These are phyloP conservation scores for Auxenochlorella pyrenoidosa DNA, from an alignment of 139 green algal species.

Conservation along the genomic window DNA sequence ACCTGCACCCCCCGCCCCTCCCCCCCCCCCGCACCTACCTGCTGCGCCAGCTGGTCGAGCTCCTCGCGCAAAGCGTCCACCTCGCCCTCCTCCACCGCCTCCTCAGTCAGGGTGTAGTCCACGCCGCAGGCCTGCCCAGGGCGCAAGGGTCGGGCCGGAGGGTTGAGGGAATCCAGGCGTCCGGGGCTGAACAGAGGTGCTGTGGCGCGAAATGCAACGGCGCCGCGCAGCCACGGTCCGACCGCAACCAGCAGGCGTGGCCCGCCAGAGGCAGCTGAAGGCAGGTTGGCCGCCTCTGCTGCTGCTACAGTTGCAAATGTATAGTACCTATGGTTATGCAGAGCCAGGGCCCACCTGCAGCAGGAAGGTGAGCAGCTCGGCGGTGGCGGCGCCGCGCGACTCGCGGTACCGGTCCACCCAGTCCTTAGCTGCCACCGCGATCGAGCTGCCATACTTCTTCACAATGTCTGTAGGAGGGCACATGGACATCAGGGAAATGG, in stretches of 20 bases:
- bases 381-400: conserved; percentile 47
- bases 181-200: neutral
- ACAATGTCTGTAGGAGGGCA: conserved; percentile 11
- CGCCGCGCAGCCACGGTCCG: too few species aligned
- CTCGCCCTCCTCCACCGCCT: conserved; percentile 70
- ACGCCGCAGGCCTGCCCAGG: conserved; percentile 57
- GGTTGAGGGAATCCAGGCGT: too few species aligned
- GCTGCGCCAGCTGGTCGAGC: conserved; percentile 38
- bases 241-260: too few species aligned
- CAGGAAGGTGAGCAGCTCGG: conserved; percentile 74
- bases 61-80: conserved; percentile 65
- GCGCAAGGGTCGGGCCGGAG: too few species aligned
- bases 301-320: too few species aligned
- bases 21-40: conserved; percentile 11
- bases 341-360: conserved; percentile 55
- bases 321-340: too few species aligned
- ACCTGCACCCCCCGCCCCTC: neutral
- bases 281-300: too few species aligned
- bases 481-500: too few species aligned
- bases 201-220: neutral
- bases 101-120: conserved; percentile 49
- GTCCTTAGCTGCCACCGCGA: conserved; percentile 56
- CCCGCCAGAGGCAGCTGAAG: too few species aligned
- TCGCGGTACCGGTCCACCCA: conserved; percentile 68
- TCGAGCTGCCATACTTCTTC: conserved; percentile 25